These are phyloP conservation scores for Trichomonas gallinae DNA, from an alignment of 208 protist genomes.

Conservation along the genomic window DNA sequence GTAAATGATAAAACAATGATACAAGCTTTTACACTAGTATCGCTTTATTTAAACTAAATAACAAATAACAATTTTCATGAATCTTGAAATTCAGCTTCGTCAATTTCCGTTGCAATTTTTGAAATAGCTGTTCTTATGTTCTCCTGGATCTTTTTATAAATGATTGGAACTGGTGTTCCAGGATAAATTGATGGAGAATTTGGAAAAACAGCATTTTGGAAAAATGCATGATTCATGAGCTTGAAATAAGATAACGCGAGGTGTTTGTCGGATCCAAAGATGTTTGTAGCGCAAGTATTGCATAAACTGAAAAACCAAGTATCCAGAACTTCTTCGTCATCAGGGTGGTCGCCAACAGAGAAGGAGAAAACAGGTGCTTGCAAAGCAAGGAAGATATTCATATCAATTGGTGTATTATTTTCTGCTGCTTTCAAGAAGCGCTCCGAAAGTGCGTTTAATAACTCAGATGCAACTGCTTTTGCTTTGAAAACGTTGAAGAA, in stretches of 20 bases:
- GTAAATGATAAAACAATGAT: too few species aligned
- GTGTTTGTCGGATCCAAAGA: background rate
- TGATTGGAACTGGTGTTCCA: background rate
- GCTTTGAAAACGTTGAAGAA: background rate
- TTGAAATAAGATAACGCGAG: background rate
- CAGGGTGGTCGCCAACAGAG: background rate
- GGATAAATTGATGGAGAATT: background rate
- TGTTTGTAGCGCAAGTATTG: background rate
- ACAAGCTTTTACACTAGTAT: too few species aligned
- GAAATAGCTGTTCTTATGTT: background rate
- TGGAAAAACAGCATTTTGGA: background rate
- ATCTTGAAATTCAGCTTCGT: background rate
- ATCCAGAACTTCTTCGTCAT: background rate
- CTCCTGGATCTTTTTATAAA: background rate
- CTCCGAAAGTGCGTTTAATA: background rate
- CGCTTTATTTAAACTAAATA: too few species aligned
- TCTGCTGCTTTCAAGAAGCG: background rate
- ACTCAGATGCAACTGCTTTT: background rate
- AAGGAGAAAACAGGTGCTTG: background rate
- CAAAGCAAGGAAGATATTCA: background rate
- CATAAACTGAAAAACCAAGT: background rate
- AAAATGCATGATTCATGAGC: slow-evolving; percentile 10
- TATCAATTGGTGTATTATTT: background rate
- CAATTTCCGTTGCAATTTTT: background rate
- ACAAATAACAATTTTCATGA: too few species aligned